A percentile compares a stretch with the other conserved stretches of the same genome.
Conservation (phyloP, 2,329 filamentous ascomycete species). For the Verticillium zaregamsianum region DNA sequence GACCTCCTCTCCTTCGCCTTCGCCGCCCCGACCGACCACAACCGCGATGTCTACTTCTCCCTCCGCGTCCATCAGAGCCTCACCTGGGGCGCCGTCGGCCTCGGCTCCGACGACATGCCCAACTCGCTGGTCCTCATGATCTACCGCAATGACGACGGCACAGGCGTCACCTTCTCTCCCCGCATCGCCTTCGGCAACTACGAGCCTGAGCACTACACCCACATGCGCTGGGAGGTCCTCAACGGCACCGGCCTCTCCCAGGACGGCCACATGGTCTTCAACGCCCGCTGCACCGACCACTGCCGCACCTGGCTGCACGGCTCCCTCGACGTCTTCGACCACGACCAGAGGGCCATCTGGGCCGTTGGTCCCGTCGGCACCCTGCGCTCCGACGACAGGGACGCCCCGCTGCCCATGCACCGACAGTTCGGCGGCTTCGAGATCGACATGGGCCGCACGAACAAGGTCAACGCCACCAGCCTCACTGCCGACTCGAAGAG, state of each 20-base stretch:
- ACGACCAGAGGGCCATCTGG: slow-evolving; percentile 47
- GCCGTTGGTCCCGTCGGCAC: slow-evolving; percentile 46
- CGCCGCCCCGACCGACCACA: slow-evolving; percentile 41
- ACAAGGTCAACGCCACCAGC: slow-evolving; percentile 32
- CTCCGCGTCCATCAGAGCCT: slow-evolving; percentile 39
- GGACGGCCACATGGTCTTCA: slow-evolving; percentile 42
- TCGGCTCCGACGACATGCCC: slow-evolving; percentile 47
- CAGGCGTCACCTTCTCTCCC: slow-evolving; percentile 53
- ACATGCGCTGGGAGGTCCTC: slow-evolving; percentile 39
- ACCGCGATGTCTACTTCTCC: slow-evolving; percentile 50
- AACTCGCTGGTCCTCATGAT: slow-evolving; percentile 50
- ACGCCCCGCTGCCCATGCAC: slow-evolving; percentile 47
- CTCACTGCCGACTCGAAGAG: slow-evolving; percentile 20
- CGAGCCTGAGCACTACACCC: slow-evolving; percentile 45
- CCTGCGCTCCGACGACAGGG: slow-evolving; percentile 39
- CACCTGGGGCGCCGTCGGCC: slow-evolving; percentile 52
- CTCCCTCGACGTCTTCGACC: slow-evolving; percentile 45
- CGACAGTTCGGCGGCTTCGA: slow-evolving; percentile 48
- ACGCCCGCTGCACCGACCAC: slow-evolving; percentile 44
- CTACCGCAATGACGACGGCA: slow-evolving; percentile 42
- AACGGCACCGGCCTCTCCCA: slow-evolving; percentile 39
- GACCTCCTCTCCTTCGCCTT: slow-evolving; percentile 44
- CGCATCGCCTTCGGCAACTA: slow-evolving; percentile 45
- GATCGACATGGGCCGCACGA: slow-evolving; percentile 50
- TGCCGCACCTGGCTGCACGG: slow-evolving; percentile 49